Percentiles rank a stretch among this genome's conserved stretches.
phyloP scores from a whole-genome alignment of 208 protist species.

The Trypanosoma scelopori region DNA sequence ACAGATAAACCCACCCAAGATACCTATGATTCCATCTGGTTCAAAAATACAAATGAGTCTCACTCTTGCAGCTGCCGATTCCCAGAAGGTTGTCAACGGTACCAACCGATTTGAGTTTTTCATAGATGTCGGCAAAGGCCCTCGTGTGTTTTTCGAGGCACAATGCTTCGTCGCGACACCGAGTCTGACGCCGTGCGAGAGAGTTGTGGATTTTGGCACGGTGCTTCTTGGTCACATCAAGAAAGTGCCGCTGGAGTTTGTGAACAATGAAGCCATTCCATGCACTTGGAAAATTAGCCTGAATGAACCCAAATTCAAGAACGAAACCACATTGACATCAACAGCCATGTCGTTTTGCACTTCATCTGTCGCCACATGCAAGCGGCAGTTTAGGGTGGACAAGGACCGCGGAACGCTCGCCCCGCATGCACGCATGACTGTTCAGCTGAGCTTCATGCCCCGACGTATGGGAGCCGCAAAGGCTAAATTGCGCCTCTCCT shows the following conservation, averaged over 20 bases:
- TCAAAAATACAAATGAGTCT: constrained; percentile 48
- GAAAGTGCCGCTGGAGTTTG: constrained; percentile 80
- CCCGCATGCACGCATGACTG: constrained; percentile 46
- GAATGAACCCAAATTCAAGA: constrained; percentile 33
- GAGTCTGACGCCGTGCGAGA: constrained; percentile 58
- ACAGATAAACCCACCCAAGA: constrained; percentile 73
- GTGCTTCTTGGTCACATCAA: constrained; percentile 85
- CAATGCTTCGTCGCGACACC: constrained; percentile 92
- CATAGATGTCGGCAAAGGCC: constrained; percentile 84
- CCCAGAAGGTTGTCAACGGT: constrained; percentile 30
- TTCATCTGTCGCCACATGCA: not conserved
- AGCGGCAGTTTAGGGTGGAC: constrained; percentile 68
- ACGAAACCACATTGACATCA: not conserved
- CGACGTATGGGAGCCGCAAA: constrained; percentile 22
- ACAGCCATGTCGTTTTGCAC: not conserved
- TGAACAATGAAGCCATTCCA: constrained; percentile 85
- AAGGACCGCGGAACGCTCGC: constrained; percentile 68
- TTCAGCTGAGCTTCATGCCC: constrained; percentile 75
- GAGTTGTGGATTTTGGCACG: constrained; percentile 84
- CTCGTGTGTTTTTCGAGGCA: constrained; percentile 80
- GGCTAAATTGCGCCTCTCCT: constrained; percentile 55
- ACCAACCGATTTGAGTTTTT: constrained; percentile 75
- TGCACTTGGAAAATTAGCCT: constrained; percentile 86
- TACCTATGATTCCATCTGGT: constrained; percentile 61
- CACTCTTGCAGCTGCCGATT: constrained; percentile 46